Conservation (phyloP, 495 filamentous ascomycete species). For the Daldinia decipiens region DNA sequence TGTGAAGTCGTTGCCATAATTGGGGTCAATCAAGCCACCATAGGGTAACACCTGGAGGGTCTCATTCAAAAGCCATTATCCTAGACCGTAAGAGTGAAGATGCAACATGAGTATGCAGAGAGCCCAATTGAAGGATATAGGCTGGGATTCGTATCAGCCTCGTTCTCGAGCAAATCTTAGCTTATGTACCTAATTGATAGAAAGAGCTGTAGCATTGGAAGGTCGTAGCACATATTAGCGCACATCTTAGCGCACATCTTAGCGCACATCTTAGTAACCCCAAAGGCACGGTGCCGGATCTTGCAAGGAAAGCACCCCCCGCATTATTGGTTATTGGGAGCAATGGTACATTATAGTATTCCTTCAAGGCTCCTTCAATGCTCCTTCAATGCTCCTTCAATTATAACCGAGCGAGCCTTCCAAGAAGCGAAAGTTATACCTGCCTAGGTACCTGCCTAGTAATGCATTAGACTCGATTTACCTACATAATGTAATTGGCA, state of each 20-base stretch:
- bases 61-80: slow-evolving; percentile 8
- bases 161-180: slow-evolving; percentile 19
- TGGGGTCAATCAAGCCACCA: slow-evolving; percentile 31
- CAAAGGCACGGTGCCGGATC: slow-evolving; percentile 3
- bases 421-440: neutral
- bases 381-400: neutral
- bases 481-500: too few species aligned
- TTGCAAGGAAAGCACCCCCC: neutral
- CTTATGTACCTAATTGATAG: neutral
- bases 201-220: slow-evolving; percentile 6
- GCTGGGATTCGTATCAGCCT: slow-evolving; percentile 26
- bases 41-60: slow-evolving; percentile 24
- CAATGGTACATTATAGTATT: neutral
- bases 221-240: slow-evolving; percentile 25
- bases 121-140: slow-evolving; percentile 19
- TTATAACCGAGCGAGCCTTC: neutral
- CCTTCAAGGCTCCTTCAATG: neutral
- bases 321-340: neutral
- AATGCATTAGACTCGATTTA: neutral
- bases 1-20: slow-evolving; percentile 19
- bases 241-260: slow-evolving; percentile 21
- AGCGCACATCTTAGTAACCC: slow-evolving; percentile 12
- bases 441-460: neutral
- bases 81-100: slow-evolving; percentile 12
- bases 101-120: slow-evolving; percentile 32